phyloP scores from a whole-genome alignment of 345 rosid genomes.

The Syzygium oleosum region DNA sequence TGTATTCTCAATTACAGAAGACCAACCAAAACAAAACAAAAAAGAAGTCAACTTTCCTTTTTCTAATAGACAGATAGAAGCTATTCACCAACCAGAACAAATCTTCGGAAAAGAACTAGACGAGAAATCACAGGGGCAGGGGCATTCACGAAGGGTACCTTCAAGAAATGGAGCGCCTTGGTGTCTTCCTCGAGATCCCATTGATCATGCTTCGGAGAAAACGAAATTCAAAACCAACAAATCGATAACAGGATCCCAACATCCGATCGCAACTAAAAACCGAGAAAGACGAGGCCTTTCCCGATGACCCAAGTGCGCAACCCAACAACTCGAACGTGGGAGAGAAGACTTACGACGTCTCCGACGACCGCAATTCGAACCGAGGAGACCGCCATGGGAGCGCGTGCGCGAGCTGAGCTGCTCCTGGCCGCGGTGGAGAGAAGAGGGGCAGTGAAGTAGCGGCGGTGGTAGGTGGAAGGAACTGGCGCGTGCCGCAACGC shows the following conservation, averaged over 20 bases:
- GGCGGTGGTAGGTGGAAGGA: neutral
- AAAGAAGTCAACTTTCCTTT: neutral
- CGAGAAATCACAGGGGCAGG: neutral
- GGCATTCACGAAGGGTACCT: constrained; percentile 24
- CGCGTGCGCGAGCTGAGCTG: neutral
- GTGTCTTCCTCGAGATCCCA: constrained; percentile 73
- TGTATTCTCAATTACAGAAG: neutral
- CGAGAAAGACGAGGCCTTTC: neutral
- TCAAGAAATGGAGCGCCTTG: constrained; percentile 58
- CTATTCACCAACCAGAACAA: neutral
- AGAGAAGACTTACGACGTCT: constrained; percentile 34
- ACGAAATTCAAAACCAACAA: neutral
- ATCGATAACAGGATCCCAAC: neutral
- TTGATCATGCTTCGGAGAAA: constrained; percentile 54
- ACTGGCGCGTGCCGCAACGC: neutral
- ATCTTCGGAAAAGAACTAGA: neutral
- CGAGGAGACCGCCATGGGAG: constrained; percentile 34
- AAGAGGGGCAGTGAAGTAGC: neutral
- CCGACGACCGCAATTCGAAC: constrained; percentile 52
- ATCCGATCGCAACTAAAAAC: neutral
- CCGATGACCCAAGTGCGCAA: neutral
- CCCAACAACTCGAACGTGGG: neutral
- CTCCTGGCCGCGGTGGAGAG: neutral
- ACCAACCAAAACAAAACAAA: neutral
- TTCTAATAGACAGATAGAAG: neutral